Conservation (phyloP, 2,329 filamentous ascomycete species). For the Sclerotinia minor region DNA sequence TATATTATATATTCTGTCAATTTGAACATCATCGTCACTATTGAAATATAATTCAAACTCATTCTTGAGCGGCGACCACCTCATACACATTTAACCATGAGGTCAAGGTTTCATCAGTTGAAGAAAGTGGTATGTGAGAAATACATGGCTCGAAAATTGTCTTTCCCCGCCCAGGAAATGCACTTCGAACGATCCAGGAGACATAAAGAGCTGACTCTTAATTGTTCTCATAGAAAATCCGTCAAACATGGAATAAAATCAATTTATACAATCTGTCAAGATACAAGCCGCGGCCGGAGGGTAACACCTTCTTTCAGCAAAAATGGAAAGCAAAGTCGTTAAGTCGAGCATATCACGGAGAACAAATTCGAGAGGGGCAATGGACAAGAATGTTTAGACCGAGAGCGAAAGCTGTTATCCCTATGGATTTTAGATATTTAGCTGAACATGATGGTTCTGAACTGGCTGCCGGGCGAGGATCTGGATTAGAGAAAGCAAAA, state of each 20-base stretch:
- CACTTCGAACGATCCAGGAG: not conserved
- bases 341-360: constrained; percentile 87
- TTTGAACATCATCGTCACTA: constrained; percentile 15
- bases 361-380: constrained; percentile 87
- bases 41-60: not conserved
- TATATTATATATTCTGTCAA: not conserved
- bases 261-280: constrained; percentile 86
- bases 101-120: constrained; percentile 24
- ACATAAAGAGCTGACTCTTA: not conserved
- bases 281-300: constrained; percentile 47
- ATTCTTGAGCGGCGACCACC: not conserved
- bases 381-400: constrained; percentile 93
- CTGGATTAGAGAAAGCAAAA: constrained; percentile 51
- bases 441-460: constrained; percentile 79
- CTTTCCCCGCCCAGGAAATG: not conserved
- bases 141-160: not conserved
- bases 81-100: constrained; percentile 22
- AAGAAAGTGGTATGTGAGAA: constrained; percentile 23
- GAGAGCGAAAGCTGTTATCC: constrained; percentile 76
- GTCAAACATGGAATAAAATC: constrained; percentile 96
- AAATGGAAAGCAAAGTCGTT: constrained; percentile 92
- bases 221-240: constrained; percentile 67
- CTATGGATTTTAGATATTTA: constrained; percentile 80
- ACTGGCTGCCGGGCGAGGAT: constrained; percentile 79
- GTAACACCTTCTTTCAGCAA: constrained; percentile 88